Percentiles rank a stretch among this genome's conserved stretches.
These are phyloP conservation scores for Leccinum uliginosum DNA, from an alignment of 768 basidiomycete genomes.

Conservation along the genomic window DNA sequence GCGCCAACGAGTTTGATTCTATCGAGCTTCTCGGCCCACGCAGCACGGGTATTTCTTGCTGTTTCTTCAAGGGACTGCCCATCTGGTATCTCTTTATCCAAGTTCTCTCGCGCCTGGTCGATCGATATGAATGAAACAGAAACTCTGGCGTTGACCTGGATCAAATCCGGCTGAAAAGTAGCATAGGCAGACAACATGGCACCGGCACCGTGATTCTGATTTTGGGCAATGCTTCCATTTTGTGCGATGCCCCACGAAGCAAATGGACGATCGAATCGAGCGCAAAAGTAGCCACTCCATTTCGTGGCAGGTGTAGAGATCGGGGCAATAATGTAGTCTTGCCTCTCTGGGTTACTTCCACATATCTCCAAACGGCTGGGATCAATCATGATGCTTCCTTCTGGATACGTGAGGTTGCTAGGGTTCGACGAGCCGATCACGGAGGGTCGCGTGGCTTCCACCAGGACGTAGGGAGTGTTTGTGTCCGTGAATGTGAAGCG, in stretches of 20 bases:
- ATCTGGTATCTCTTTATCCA: constrained; percentile 47
- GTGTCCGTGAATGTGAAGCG: constrained; percentile 59
- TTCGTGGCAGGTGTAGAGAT: constrained; percentile 36
- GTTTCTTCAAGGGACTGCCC: constrained; percentile 49
- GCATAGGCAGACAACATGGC: constrained; percentile 49
- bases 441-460: constrained; percentile 64
- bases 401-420: constrained; percentile 47
- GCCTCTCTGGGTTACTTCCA: constrained; percentile 63
- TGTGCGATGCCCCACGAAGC: constrained; percentile 46
- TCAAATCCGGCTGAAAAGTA: constrained; percentile 32
- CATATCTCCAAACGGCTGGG: constrained; percentile 45
- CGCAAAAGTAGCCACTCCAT: constrained; percentile 51
- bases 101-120: constrained; percentile 54
- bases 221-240: constrained; percentile 35
- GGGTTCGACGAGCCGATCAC: constrained; percentile 51
- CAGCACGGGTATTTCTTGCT: constrained; percentile 39
- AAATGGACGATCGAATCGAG: constrained; percentile 49
- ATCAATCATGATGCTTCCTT: constrained; percentile 47
- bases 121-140: constrained; percentile 74
- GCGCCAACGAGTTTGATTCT: constrained; percentile 48
- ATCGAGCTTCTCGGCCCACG: constrained; percentile 58
- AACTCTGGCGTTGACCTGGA: constrained; percentile 50
- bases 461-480: constrained; percentile 50
- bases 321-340: constrained; percentile 68
- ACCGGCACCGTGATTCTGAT: constrained; percentile 35